Evolutionary conservation across 352 stramenopile species (phyloP), one percentile per base, ranked within the genome.

Genomic region (Phytopythium montanum): DNA sequence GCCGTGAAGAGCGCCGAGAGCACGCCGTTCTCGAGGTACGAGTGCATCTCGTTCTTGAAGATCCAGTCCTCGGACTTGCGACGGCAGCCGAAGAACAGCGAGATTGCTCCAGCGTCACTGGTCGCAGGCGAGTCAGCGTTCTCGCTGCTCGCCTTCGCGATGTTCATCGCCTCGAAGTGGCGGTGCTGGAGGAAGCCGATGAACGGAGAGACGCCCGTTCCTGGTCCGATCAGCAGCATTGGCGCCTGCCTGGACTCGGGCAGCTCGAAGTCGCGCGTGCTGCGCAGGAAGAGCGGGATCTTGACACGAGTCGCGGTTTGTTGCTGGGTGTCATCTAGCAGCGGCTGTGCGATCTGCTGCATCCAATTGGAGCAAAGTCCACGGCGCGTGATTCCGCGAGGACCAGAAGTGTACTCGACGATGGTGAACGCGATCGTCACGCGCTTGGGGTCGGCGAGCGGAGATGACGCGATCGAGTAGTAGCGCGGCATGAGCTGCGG

Each of bases 131-230:
- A 42, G 1, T 31, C 25, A 79, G 82, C 25, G 73, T 70, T 53
- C 73, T 16, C 56, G 2, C n/a, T 7, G 3, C 6, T 33, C 21
- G n/a, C 26, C 33, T 58, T 46, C 21, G 42, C 31, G 13, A 4
- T 23, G 25, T 21, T 34, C 39, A 70, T 57, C 19, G 62, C 53
- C 60, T 90, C 69, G 18, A 72, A 33, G 19, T 76, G 58, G 23
- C 89, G 91, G 60, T 99, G 94, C 57, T 95, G 79, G 38, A 99
- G 56, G 60, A 99, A 99, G 38, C 95, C 94, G 60, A 98, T 93
- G 74, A 99, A 99, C 21, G 96, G 96, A 14, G 96, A 89, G 50
- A 99, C 96, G 28, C 96, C 96, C 18, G 96, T 99, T 36, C 96
- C 96, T 2, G 96, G 96, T 3, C 96, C 96, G 56, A 99, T 96